phyloP scores from a whole-genome alignment of 768 basidiomycete species.

The Myochromella boudieri region DNA sequence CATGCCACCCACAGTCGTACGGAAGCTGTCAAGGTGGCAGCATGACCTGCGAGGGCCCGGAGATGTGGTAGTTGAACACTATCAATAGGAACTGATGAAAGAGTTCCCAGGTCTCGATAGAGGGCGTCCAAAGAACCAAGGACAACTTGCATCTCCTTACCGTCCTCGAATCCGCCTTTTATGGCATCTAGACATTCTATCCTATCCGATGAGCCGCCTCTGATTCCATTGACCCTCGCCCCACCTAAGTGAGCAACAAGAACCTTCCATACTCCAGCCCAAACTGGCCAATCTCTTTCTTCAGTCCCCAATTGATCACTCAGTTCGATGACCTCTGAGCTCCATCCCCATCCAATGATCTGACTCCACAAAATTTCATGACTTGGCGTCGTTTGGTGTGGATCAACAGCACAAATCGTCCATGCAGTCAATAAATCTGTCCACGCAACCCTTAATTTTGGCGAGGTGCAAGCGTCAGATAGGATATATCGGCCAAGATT shows the following conservation, averaged over 20 bases:
- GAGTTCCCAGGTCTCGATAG: conserved; percentile 24
- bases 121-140: conserved; percentile 32
- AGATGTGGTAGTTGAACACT: conserved; percentile 19
- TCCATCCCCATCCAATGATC: conserved; percentile 78
- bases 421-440: conserved; percentile 63
- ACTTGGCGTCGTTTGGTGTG: conserved; percentile 80
- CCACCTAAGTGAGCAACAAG: conserved; percentile 78
- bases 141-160: conserved; percentile 37
- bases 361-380: conserved; percentile 94
- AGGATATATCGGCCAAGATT: conserved; percentile 47
- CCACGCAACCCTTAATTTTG: conserved; percentile 49
- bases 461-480: conserved; percentile 35
- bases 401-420: conserved; percentile 85
- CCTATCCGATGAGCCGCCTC: conserved; percentile 66
- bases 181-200: conserved; percentile 34
- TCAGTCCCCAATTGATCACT: conserved; percentile 30
- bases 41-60: conserved; percentile 31
- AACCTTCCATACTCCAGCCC: conserved; percentile 55
- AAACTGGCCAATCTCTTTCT: conserved; percentile 33
- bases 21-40: conserved; percentile 41
- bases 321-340: conserved; percentile 48
- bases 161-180: conserved; percentile 39
- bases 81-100: conserved; percentile 13
- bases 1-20: conserved; percentile 69
- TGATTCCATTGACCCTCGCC: conserved; percentile 65